Evolutionary conservation across 2,329 filamentous ascomycete genomes (phyloP), one percentile per base, ranked within the genome.

Genomic region (Biscogniauxia marginata): DNA sequence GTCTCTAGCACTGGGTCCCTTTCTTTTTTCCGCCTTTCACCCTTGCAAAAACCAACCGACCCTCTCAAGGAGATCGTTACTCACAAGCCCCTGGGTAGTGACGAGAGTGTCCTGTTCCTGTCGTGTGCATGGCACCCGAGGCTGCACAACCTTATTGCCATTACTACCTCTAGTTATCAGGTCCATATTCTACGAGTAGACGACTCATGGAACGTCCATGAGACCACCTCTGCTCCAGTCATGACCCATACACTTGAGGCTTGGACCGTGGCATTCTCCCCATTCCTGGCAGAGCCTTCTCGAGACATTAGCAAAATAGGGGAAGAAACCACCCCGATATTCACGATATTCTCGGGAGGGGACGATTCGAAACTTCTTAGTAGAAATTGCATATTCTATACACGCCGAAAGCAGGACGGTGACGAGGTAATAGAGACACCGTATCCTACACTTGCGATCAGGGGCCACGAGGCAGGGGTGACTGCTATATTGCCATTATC

Each of bases 401-500:
- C 25, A 16, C 53, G 58, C 55, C 55, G n/a, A n/a, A 50, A 50
- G 16, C 53, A 55, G 22, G 53, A 44, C 7, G 54, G 63, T 18
- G 60, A 61, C 3, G 58, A 59, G 20, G 48, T 23, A 5, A 48
- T 67, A 1, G 50, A 60, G 22, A 46, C 50, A 0, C 59, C 64
- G 1, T 71, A 67, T 56, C 56, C 67, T 6, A 58, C 68, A 1
- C 57, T 72, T 7, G 60, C 58, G 13, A 64, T 75, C 23, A 86
- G 79, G 58, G 79, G 82, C 16, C 91, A 96, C 66, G 78, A 79
- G n/a, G 91, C 92, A 1, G 93, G 95, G 9, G 89, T 98, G 1
- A 96, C 93, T 0, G 85, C 91, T 1, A 95, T 98, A 53, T 73
- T 97, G 2, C 90, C 92, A 0, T 74, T 96, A 2, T 68, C 79